Conservation (phyloP, 2,329 filamentous ascomycete genomes). For the Cryphonectria radicalis region DNA sequence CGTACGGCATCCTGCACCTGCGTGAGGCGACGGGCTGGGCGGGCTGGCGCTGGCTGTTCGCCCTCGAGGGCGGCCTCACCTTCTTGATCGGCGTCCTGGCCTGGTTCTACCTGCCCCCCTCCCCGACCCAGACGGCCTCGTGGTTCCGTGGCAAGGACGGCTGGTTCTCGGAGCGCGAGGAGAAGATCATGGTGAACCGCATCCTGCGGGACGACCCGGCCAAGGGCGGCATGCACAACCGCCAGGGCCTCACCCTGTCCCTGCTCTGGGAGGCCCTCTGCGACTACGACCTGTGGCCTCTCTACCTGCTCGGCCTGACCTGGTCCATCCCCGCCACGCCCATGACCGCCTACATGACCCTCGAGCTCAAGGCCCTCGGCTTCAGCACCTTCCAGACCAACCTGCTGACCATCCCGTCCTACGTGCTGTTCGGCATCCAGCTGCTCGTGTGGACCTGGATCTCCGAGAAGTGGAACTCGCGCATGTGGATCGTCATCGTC, state of each 20-base stretch:
- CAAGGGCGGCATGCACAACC: slow-evolving; percentile 37
- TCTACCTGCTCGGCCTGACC: slow-evolving; percentile 39
- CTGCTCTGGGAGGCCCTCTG: slow-evolving; percentile 30
- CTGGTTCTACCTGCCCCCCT: slow-evolving; percentile 55
- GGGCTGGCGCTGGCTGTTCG: slow-evolving; percentile 46
- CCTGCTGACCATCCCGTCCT: slow-evolving; percentile 39
- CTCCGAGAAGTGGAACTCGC: slow-evolving; percentile 48
- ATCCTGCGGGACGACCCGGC: slow-evolving; percentile 42
- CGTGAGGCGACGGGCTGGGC: slow-evolving; percentile 52
- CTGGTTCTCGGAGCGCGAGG: slow-evolving; percentile 63
- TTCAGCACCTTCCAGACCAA: slow-evolving; percentile 34
- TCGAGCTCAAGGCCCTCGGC: slow-evolving; percentile 28
- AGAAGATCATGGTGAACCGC: slow-evolving; percentile 66
- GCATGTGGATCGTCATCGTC: slow-evolving; percentile 47
- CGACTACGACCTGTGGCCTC: slow-evolving; percentile 32
- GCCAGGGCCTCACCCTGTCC: slow-evolving; percentile 26
- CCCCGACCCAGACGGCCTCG: slow-evolving; percentile 62
- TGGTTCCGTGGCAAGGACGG: slow-evolving; percentile 59
- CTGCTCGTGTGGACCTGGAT: slow-evolving; percentile 53
- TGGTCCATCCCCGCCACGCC: slow-evolving; percentile 42
- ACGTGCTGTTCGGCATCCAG: slow-evolving; percentile 49
- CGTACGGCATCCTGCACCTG: slow-evolving; percentile 58
- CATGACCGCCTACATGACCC: slow-evolving; percentile 28
- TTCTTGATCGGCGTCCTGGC: slow-evolving; percentile 42
- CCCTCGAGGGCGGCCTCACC: slow-evolving; percentile 33